These are phyloP conservation scores for Chenopodium berlandieri DNA, from an alignment of 148 eudicot species.

Conservation along the genomic window DNA sequence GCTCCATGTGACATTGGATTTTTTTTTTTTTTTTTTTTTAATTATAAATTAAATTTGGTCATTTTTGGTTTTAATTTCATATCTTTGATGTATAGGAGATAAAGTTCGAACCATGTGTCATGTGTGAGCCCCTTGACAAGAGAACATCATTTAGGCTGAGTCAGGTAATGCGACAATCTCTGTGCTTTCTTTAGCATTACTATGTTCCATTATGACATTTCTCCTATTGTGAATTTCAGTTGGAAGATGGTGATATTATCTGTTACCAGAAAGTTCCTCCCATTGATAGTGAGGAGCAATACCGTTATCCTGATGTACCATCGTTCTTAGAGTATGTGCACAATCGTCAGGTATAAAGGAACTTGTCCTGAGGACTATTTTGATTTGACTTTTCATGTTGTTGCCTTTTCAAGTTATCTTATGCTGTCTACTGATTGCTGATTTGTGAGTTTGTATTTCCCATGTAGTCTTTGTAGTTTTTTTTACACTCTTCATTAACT, in stretches of 20 bases:
- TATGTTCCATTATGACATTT: background rate
- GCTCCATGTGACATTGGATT: background rate
- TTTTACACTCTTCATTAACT: too few species aligned
- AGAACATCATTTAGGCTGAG: conserved; percentile 53
- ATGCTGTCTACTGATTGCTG: too few species aligned
- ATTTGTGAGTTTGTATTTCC: too few species aligned
- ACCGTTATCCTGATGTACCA: conserved; percentile 69
- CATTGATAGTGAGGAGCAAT: conserved; percentile 45
- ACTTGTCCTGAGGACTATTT: background rate
- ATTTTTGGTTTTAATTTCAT: background rate
- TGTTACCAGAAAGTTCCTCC: conserved; percentile 72
- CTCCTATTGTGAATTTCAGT: conserved; percentile 33
- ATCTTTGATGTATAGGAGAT: conserved; percentile 60
- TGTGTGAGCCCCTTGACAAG: conserved; percentile 87
- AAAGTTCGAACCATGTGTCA: conserved; percentile 85
- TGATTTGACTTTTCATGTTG: too few species aligned
- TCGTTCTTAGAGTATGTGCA: conserved; percentile 87
- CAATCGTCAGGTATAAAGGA: conserved; percentile 74
- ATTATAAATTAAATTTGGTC: background rate
- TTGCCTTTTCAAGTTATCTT: too few species aligned
- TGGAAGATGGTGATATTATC: conserved; percentile 98
- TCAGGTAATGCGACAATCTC: conserved; percentile 57
- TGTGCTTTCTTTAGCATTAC: background rate
- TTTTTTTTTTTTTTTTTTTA: background rate
- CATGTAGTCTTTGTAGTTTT: too few species aligned